These are phyloP conservation scores for Gynochthodes officinalis DNA, from an alignment of 257 asterid species.

Conservation along the genomic window DNA sequence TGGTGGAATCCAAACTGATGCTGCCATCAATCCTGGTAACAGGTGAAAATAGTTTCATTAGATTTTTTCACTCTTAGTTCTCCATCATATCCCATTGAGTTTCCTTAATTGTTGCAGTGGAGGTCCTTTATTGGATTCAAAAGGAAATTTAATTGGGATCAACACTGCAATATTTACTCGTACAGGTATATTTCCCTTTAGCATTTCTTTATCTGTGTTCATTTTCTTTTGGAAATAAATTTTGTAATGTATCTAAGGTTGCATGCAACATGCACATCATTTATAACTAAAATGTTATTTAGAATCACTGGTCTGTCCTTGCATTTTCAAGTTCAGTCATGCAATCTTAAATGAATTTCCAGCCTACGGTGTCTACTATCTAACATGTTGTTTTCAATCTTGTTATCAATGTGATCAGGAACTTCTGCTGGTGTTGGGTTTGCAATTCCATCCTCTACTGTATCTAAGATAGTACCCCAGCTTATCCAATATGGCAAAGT, in stretches of 20 bases:
- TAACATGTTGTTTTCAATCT: neutral
- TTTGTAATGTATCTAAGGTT: conserved; percentile 12
- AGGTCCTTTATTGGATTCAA: conserved; percentile 90
- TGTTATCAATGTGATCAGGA: conserved; percentile 42
- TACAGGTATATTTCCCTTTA: conserved; percentile 47
- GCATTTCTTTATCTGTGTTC: conserved; percentile 10
- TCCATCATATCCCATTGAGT: conserved; percentile 1
- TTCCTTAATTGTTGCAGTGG: conserved; percentile 52
- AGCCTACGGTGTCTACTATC: neutral
- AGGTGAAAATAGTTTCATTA: conserved; percentile 38
- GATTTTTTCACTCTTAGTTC: neutral
- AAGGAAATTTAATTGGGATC: conserved; percentile 85
- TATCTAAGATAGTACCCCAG: conserved; percentile 86
- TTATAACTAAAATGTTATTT: too few species aligned
- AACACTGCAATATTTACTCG: conserved; percentile 97
- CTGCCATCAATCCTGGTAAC: conserved; percentile 99
- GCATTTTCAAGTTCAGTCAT: neutral
- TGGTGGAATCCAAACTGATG: conserved; percentile 98
- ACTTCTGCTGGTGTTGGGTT: conserved; percentile 98
- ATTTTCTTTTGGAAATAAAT: neutral
- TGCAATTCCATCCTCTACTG: conserved; percentile 91
- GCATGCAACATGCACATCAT: too few species aligned
- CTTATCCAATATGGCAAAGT: conserved; percentile 86
- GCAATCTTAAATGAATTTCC: neutral
- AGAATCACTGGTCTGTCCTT: neutral